Base-by-base conservation (phyloP, 495 filamentous ascomycete species). In the Tuber indicum region DNA sequence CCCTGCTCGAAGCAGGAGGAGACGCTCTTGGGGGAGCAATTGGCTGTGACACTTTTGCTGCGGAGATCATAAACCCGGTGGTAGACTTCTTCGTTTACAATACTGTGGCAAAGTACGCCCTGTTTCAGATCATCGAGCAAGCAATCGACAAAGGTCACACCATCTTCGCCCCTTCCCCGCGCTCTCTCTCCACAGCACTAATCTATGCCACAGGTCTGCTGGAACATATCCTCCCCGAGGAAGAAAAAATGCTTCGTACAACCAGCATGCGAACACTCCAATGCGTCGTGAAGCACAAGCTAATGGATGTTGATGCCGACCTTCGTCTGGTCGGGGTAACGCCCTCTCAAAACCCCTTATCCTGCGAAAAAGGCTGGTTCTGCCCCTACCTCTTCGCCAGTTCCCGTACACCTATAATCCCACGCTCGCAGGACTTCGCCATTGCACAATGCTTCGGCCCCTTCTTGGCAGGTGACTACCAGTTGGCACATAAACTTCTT, bases 91-190 rank as follows among this genome's bases (percentile, higher is more conserved):
- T 84, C 41, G 82, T 49, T 46, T 70, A 83, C 32, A 82, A 75
- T 69, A 83, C 83, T 16, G 75, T 86, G 3, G 76, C 85, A 73
- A 86, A 86, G 72, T 84, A 85, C 47, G 79, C 83, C 66, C 81
- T 86, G 0, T 86, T 85, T 75, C 85, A 86, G 71, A 84, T 86
- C 71, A 79, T 86, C 12, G 85, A 86, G 75, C 85, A 86, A 72
- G 85, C 85, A 9, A 84, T 86, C 74, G 85, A 86, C 72, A 86
- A 86, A 78, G 85, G 84, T 49, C 75, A 52, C 52, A 58, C 58
- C 17, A 36, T 36, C n/a, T 14, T 49, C 16, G 12, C 42, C 32
- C 10, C 41, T 46, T 42, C 26, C n/a, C n/a, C n/a, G 21, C 44
- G 19, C 23, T 17, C 62, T 44, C 7, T 42, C 21, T 41, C 39